These are phyloP conservation scores for Kodamaea jinghongensis DNA, from an alignment of 805 yeast species.

Conservation along the genomic window DNA sequence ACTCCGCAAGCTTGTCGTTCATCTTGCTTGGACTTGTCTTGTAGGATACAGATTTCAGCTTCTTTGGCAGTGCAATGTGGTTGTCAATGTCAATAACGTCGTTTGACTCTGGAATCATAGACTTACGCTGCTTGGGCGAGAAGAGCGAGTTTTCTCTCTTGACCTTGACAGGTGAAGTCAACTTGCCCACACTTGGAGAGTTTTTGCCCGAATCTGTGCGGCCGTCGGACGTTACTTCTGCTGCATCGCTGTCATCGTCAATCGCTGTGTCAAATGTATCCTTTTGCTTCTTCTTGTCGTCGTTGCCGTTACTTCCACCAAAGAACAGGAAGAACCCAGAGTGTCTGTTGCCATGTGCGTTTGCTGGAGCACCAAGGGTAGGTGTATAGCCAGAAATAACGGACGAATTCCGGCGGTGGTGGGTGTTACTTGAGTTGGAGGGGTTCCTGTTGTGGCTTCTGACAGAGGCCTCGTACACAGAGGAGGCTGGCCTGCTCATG, in stretches of 20 bases:
- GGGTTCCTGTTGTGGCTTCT: constrained; percentile 41
- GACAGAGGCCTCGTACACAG: constrained; percentile 47
- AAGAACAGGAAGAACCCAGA: constrained; percentile 58
- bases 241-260: constrained; percentile 8
- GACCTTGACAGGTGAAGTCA: constrained; percentile 26
- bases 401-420: constrained; percentile 31
- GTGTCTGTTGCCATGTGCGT: constrained; percentile 34
- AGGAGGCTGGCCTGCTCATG: constrained; percentile 45
- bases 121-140: constrained; percentile 12
- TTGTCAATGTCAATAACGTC: constrained; percentile 30
- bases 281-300: constrained; percentile 10
- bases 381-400: constrained; percentile 35
- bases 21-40: constrained; percentile 6
- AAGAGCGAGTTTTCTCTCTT: constrained; percentile 16
- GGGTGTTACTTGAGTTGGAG: constrained; percentile 35
- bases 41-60: constrained; percentile 23
- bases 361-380: not conserved
- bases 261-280: constrained; percentile 10
- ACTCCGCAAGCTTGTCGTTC: constrained; percentile 36
- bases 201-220: constrained; percentile 8
- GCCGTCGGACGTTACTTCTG: not conserved
- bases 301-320: constrained; percentile 25
- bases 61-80: constrained; percentile 32
- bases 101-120: constrained; percentile 3
- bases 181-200: constrained; percentile 14